Base-by-base conservation (phyloP, 768 basidiomycete genomes). In the Tylopilus felleus region DNA sequence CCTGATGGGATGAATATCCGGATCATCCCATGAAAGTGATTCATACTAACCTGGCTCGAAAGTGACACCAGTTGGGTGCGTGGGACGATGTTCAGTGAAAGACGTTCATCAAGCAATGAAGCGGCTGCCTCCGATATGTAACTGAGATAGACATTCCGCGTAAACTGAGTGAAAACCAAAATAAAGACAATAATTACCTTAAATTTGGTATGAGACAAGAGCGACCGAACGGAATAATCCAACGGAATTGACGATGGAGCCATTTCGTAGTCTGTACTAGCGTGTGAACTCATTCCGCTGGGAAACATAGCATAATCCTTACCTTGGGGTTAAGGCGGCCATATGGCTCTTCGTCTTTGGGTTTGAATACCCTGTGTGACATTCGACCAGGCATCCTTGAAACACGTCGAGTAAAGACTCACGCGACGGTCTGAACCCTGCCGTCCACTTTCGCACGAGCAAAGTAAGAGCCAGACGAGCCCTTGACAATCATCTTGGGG, bases 101-200 rank as follows among this genome's bases (percentile, higher is more conserved):
- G 75, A 12, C 90, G 80, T 39, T 78, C 75, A 63, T 94, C 93
- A 8, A 96, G 74, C 41, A 94, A 69, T 8, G 90, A 93, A 28
- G 92, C 93, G 1, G 93, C 93, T 3, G 91, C 90, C 75, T 92
- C 90, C 7, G 88, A 90, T 46, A 94, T 84, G 71, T 93, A 95
- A 65, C 90, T 92, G 53, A 43, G 21, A 44, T 12, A 49, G 25
- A 33, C 19, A 17, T 43, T 19, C 35, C 21, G 13, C 17, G 42
- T 58, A 9, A 49, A 22, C 33, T 10, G 29, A 8, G 19, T 39
- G 14, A 41, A n/a, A 25, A 10, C 48, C 22, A 16, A 40, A 33
- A 49, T 1, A 29, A 22, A 53, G 13, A 3, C 52, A 33, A 59
- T 22, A 51, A 57, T 38, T 57, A 87, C 89, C 90, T 92, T 25